These are phyloP conservation scores for Pichia sp. DNA, from an alignment of 1,139 yeast species.

Conservation along the genomic window DNA sequence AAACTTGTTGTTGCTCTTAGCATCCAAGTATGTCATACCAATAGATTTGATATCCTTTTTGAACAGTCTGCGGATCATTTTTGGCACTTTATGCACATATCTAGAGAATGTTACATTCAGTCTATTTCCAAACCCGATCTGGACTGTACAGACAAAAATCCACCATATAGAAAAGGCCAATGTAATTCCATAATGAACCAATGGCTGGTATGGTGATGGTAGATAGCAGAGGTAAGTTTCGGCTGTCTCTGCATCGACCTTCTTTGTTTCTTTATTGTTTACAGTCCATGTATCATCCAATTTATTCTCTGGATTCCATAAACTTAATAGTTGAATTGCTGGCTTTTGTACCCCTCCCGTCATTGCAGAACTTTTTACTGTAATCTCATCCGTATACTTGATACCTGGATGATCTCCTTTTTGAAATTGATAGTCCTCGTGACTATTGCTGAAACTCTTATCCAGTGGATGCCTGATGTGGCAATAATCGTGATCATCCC, in stretches of 20 bases:
- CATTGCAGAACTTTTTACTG: constrained; percentile 88
- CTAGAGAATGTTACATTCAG: constrained; percentile 2
- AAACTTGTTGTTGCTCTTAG: not conserved
- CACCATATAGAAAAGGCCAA: constrained; percentile 20
- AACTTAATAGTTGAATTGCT: constrained; percentile 76
- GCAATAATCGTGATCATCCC: constrained; percentile 97
- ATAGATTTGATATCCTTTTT: constrained; percentile 8
- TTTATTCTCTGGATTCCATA: constrained; percentile 47
- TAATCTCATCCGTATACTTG: constrained; percentile 60
- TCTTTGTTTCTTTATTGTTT: constrained; percentile 18
- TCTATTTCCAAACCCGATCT: constrained; percentile 9
- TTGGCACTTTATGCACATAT: not conserved
- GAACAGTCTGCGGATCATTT: not conserved
- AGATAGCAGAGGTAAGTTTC: constrained; percentile 62
- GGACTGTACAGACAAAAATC: constrained; percentile 19
- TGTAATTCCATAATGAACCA: constrained; percentile 37
- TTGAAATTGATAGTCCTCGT: constrained; percentile 12
- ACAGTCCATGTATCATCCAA: constrained; percentile 17
- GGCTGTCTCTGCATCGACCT: constrained; percentile 32
- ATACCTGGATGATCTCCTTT: constrained; percentile 31
- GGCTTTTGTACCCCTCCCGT: constrained; percentile 84
- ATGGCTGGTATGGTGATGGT: constrained; percentile 63
- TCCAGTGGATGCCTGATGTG: constrained; percentile 56
- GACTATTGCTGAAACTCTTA: constrained; percentile 12
- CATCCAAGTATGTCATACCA: constrained; percentile 10